Conservation (phyloP, 305 asterid species). For the Rubia occidens region DNA sequence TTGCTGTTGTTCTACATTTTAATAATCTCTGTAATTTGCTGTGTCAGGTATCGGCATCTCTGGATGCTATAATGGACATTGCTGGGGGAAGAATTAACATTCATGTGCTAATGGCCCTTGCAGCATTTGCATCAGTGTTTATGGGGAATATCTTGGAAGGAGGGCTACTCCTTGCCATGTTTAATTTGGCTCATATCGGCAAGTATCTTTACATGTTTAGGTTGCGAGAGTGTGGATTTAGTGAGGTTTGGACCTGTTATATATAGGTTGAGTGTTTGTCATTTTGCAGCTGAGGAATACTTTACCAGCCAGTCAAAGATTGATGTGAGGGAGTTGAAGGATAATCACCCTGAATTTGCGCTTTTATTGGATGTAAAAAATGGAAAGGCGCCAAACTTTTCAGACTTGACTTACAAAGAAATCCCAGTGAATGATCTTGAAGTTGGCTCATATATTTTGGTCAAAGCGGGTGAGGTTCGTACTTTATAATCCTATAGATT, state of each 20-base stretch:
- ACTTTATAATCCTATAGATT: constrained; percentile 21
- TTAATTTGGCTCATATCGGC: constrained; percentile 88
- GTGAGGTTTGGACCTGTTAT: neutral
- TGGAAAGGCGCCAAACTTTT: constrained; percentile 46
- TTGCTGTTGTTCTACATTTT: neutral
- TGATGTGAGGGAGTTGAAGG: constrained; percentile 86
- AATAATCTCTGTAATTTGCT: constrained; percentile 13
- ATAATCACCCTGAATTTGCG: constrained; percentile 84
- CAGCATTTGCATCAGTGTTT: constrained; percentile 90
- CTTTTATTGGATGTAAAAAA: constrained; percentile 51
- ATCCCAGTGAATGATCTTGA: constrained; percentile 71
- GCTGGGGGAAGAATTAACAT: constrained; percentile 81
- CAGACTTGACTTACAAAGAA: constrained; percentile 56
- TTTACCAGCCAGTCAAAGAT: constrained; percentile 78
- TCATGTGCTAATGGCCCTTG: constrained; percentile 96
- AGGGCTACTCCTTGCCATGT: constrained; percentile 95
- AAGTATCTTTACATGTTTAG: constrained; percentile 11
- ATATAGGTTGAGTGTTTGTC: constrained; percentile 11
- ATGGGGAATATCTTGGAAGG: constrained; percentile 96
- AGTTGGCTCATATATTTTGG: constrained; percentile 78
- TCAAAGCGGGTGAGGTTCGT: constrained; percentile 99
- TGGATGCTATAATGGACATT: constrained; percentile 77
- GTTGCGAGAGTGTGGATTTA: constrained; percentile 1
- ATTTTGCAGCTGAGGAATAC: constrained; percentile 72
- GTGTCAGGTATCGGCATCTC: constrained; percentile 73